phyloP scores from a whole-genome alignment of 2,329 filamentous ascomycete genomes.

The Onygenales sp. region DNA sequence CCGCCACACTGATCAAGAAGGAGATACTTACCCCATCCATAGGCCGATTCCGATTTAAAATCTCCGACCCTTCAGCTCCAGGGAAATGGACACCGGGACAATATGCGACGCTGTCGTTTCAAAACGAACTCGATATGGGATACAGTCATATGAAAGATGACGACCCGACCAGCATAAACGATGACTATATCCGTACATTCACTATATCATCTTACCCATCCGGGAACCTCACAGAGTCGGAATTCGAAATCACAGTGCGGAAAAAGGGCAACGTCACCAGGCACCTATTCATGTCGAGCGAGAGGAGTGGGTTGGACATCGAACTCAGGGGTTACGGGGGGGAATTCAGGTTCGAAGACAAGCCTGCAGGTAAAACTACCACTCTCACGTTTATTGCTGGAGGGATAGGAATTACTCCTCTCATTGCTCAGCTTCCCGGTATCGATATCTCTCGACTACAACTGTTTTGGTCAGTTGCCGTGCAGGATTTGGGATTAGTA shows the following conservation, averaged over 20 bases:
- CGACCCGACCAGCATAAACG: conserved; percentile 70
- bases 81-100: conserved; percentile 59
- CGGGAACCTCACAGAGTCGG: conserved; percentile 25
- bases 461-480: conserved; percentile 60
- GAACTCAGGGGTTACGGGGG: conserved; percentile 67
- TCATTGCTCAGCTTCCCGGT: conserved; percentile 58
- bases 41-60: conserved; percentile 52
- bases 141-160: conserved; percentile 78
- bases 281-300: conserved; percentile 52
- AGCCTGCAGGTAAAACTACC: conserved; percentile 11
- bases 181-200: conserved; percentile 76
- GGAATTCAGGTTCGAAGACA: conserved; percentile 39
- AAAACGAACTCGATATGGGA: conserved; percentile 57
- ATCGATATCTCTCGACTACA: conserved; percentile 40
- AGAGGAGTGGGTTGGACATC: conserved; percentile 48
- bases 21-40: conserved; percentile 57
- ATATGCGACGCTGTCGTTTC: conserved; percentile 68
- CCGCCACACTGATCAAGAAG: conserved; percentile 50
- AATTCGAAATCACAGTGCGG: conserved; percentile 64
- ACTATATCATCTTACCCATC: conserved; percentile 59
- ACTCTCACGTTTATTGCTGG: conserved; percentile 58
- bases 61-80: conserved; percentile 27
- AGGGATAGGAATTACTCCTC: conserved; percentile 74
- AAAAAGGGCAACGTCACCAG: conserved; percentile 60
- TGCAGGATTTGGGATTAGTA: conserved; percentile 54